Conservation (phyloP, 164 flowering plant species). For the Vitis rotundifolia region DNA sequence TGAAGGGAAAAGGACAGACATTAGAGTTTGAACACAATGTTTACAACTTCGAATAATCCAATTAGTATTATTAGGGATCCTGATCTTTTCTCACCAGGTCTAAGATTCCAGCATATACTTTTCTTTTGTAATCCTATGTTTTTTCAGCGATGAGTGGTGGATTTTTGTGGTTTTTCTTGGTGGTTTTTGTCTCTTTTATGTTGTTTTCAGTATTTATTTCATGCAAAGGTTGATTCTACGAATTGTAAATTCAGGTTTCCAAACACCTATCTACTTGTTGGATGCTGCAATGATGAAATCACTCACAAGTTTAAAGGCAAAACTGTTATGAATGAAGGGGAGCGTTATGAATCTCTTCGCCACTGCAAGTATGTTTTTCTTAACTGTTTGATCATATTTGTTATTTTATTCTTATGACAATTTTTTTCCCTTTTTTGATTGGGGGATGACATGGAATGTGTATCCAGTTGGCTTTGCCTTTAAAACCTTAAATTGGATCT, state of each 20-base stretch:
- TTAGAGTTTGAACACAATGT: too few species aligned
- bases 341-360: constrained; percentile 92
- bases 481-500: too few species aligned
- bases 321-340: constrained; percentile 85
- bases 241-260: constrained; percentile 58
- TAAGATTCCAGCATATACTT: too few species aligned
- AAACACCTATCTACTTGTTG: constrained; percentile 82
- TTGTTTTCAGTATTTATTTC: not conserved
- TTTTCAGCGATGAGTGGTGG: too few species aligned
- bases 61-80: too few species aligned
- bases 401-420: not conserved
- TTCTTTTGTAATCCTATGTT: too few species aligned
- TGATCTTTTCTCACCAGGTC: too few species aligned
- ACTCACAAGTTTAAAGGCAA: constrained; percentile 89
- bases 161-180: not conserved
- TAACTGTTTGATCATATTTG: not conserved
- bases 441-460: too few species aligned
- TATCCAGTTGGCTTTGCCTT: too few species aligned
- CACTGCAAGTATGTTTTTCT: constrained; percentile 74
- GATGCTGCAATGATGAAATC: constrained; percentile 86
- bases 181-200: not conserved
- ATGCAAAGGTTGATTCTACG: not conserved
- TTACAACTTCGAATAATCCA: too few species aligned
- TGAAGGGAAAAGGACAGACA: too few species aligned
- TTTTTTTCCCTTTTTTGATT: too few species aligned